Evolutionary conservation across 192 early-diverging fungal species (phyloP).

Genomic region (Funneliformis geosporum): DNA sequence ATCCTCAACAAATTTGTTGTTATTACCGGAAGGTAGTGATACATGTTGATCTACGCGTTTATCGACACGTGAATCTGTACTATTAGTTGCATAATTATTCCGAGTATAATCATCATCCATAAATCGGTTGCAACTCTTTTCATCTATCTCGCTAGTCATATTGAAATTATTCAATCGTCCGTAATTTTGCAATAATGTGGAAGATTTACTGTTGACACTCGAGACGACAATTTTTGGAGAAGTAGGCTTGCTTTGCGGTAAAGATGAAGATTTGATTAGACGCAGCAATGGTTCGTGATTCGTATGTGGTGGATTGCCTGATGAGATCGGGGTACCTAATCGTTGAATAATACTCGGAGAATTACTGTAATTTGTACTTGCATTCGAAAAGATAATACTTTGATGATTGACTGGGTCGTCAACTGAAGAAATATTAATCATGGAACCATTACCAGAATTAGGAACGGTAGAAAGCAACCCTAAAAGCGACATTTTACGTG

Average conservation of each 20-base stretch:
- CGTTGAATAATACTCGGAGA: no score
- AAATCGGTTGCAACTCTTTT: not conserved
- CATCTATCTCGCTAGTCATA: not conserved
- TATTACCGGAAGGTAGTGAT: not conserved
- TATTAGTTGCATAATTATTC: not conserved
- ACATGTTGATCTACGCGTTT: no score
- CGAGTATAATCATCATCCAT: not conserved
- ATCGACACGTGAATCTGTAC: not conserved
- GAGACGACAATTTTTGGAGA: not conserved
- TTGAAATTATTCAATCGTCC: not conserved
- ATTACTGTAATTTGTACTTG: no score
- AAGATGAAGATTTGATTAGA: no score
- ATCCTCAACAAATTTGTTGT: not conserved
- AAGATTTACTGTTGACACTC: no score
- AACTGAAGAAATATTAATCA: no score
- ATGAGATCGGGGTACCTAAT: no score
- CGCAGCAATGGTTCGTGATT: not conserved
- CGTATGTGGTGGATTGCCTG: not conserved
- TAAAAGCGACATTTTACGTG: constrained; percentile 23
- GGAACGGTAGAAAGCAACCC: constrained; percentile 8
- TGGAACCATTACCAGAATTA: not conserved
- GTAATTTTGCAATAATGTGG: not conserved
- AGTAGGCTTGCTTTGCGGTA: no score
- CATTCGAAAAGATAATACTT: not conserved
- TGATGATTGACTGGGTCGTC: not conserved